Evolutionary conservation across 2,329 filamentous ascomycete species (phyloP), one percentile per base, ranked within the genome.

Genomic region (Exophiala bonariae): DNA sequence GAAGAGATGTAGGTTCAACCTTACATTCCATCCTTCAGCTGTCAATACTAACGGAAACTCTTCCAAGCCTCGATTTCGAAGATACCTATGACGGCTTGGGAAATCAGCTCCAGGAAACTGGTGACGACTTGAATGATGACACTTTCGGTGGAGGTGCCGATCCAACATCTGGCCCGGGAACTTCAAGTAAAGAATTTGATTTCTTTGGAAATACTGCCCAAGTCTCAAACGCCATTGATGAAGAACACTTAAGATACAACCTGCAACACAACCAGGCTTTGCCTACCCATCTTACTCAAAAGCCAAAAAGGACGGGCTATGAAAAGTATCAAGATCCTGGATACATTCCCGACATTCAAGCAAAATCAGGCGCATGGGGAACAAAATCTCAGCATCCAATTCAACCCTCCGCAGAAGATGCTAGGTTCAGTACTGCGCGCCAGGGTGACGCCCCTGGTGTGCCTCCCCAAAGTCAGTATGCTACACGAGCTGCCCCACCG

Each of bases 11-110:
- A 73, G 22, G 50, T 47, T 16, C 17, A 28, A 18, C 18, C 17
- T 40, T 7, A n/a, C 16, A 13, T 23, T 28, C 33, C n/a, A n/a
- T n/a, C n/a, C n/a, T n/a, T n/a, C n/a, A n/a, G n/a, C n/a, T n/a
- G n/a, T n/a, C n/a, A n/a, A n/a, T n/a, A n/a, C n/a, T n/a, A n/a
- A n/a, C n/a, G n/a, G n/a, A 49, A 26, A 42, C 75, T 72, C 65
- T 78, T n/a, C 44, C 3, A 59, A 86, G 83, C 45, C 80, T 87
- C 61, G 87, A 97, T 61, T 99, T 97, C 60, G 93, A 99, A 61
- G 90, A 99, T 65, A 97, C 92, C 30, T 97, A 97, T 66, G 93
- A 99, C 68, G 92, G 92, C 14, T 77, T 99, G 32, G 93, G 90
- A 47, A 87, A 96, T 63, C 83, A 87, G 67, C 83, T 99, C 28